Percentiles rank a stretch among this genome's conserved stretches.
phyloP scores from a whole-genome alignment of 371 early-diverging fungal species.

The Haplosporangium sp. region DNA sequence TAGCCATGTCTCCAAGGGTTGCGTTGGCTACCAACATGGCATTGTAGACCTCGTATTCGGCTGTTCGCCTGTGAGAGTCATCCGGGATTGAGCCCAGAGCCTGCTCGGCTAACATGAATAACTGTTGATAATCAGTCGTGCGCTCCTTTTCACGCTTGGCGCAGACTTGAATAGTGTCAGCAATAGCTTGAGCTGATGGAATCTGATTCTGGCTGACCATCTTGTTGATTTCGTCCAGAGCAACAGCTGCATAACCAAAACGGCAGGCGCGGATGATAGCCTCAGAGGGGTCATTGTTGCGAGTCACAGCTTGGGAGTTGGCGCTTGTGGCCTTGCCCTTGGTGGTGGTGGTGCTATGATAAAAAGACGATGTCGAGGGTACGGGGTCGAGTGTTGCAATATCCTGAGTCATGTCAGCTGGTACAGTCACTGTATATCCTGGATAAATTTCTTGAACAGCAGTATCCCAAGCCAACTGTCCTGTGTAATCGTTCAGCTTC shows the following conservation, averaged over 20 bases:
- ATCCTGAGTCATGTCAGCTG: slow-evolving; percentile 5
- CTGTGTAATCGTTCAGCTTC: slow-evolving; percentile 32
- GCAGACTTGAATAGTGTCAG: slow-evolving; percentile 54
- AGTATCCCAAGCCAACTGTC: slow-evolving; percentile 53
- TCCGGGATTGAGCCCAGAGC: slow-evolving; percentile 34
- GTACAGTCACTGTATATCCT: slow-evolving; percentile 33
- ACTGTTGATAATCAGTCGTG: slow-evolving; percentile 37
- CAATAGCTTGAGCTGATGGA: slow-evolving; percentile 51
- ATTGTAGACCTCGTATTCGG: slow-evolving; percentile 58
- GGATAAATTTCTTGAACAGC: slow-evolving; percentile 56
- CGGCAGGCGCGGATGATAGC: slow-evolving; percentile 49
- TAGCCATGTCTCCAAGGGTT: slow-evolving; percentile 56
- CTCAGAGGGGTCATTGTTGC: slow-evolving; percentile 36
- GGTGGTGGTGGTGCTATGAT: neutral
- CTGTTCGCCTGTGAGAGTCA: slow-evolving; percentile 14
- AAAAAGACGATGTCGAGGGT: neutral
- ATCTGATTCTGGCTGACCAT: slow-evolving; percentile 49
- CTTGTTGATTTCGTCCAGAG: slow-evolving; percentile 38
- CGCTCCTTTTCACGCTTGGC: slow-evolving; percentile 53
- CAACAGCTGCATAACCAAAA: slow-evolving; percentile 38
- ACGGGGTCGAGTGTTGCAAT: neutral
- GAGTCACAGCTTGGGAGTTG: neutral
- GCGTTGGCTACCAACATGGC: slow-evolving; percentile 70
- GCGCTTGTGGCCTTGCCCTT: neutral
- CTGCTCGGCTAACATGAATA: slow-evolving; percentile 34